Evolutionary conservation across 2,329 filamentous ascomycete species (phyloP).

Genomic region (Paramyrothecium roridum): DNA sequence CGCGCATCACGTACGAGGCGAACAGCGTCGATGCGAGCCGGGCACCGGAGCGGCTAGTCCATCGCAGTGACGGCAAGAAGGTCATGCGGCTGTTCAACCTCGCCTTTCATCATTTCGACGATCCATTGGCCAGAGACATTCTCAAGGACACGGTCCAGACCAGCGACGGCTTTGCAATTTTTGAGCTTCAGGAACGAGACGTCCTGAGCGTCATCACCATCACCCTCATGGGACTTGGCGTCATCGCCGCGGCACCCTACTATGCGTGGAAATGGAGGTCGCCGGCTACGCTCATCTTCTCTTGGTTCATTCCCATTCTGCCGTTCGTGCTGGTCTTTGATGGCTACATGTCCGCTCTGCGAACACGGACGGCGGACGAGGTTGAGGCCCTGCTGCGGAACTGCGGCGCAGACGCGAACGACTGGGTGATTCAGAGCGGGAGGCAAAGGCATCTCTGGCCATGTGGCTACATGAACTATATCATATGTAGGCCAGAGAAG

Average conservation of each 20-base stretch:
- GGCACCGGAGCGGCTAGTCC: conserved; percentile 49
- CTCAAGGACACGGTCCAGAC: conserved; percentile 63
- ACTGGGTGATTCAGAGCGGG: conserved; percentile 50
- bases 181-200: conserved; percentile 70
- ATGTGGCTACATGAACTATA: conserved; percentile 48
- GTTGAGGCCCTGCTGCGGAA: conserved; percentile 56
- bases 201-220: conserved; percentile 51
- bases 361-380: conserved; percentile 66
- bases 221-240: conserved; percentile 48
- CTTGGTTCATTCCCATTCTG: conserved; percentile 63
- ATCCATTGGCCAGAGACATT: conserved; percentile 57
- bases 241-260: conserved; percentile 48
- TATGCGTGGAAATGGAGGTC: conserved; percentile 51
- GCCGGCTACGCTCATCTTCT: conserved; percentile 58
- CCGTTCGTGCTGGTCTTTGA: conserved; percentile 68
- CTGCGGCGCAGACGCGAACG: conserved; percentile 39
- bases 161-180: conserved; percentile 66
- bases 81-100: conserved; percentile 71
- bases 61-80: conserved; percentile 34
- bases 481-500: conserved; percentile 39
- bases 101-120: conserved; percentile 75
- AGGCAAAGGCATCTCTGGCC: conserved; percentile 46
- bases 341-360: conserved; percentile 63
- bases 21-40: conserved; percentile 62
- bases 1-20: conserved; percentile 57